Conservation (phyloP, 371 early-diverging fungal species). For the Parasitella parasitica region DNA sequence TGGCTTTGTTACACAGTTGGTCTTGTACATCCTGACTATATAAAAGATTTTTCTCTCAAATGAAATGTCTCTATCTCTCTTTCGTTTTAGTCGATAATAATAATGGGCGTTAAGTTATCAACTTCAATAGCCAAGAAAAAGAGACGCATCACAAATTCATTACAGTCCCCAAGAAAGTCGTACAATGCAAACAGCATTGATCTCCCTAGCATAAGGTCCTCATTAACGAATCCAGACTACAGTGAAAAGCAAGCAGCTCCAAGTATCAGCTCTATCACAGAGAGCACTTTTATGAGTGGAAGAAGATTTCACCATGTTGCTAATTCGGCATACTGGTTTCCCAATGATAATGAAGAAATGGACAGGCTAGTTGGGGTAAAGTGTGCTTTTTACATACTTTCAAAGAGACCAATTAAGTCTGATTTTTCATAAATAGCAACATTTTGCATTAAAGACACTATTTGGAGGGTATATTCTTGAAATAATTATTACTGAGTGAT, state of each 20-base stretch:
- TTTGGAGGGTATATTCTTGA: slow-evolving; percentile 20
- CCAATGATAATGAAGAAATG: slow-evolving; percentile 45
- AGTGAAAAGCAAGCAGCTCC: slow-evolving; percentile 1
- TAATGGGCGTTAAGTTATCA: slow-evolving; percentile 14
- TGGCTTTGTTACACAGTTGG: background rate
- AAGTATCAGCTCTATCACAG: background rate
- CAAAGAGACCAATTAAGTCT: slow-evolving; percentile 8
- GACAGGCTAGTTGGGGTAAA: slow-evolving; percentile 42
- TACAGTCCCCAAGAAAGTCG: background rate
- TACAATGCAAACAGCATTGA: background rate
- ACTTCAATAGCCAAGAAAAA: slow-evolving; percentile 5
- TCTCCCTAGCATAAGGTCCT: background rate
- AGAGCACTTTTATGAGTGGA: slow-evolving; percentile 1
- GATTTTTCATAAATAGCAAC: slow-evolving; percentile 19
- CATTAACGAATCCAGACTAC: background rate
- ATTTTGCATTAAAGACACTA: slow-evolving; percentile 33
- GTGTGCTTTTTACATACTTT: background rate
- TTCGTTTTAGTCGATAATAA: background rate
- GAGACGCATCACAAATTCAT: slow-evolving; percentile 5
- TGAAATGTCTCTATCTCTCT: background rate
- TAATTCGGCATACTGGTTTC: slow-evolving; percentile 43
- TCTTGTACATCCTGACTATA: background rate
- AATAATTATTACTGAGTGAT: background rate
- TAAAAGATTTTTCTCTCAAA: slow-evolving; percentile 1
- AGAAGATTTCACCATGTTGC: slow-evolving; percentile 16